These are phyloP conservation scores for Arabis alpina DNA, from an alignment of 345 rosid genomes.

Conservation along the genomic window DNA sequence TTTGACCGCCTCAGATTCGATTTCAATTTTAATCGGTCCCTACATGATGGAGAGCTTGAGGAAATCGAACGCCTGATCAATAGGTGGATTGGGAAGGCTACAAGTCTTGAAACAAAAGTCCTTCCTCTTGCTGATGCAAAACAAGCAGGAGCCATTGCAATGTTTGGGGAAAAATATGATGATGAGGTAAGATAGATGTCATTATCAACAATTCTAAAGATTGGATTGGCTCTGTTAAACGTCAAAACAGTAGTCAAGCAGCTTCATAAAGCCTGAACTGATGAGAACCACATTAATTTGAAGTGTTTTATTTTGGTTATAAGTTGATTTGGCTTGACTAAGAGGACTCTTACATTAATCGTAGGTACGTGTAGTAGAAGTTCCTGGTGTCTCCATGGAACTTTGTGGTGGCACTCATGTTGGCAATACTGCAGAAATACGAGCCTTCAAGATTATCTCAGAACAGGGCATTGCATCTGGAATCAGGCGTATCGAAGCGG, in stretches of 20 bases:
- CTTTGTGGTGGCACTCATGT: conserved; percentile 99
- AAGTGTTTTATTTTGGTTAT: conserved; percentile 6
- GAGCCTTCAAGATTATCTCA: conserved; percentile 87
- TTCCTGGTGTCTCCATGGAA: conserved; percentile 98
- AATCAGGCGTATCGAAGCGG: conserved; percentile 90
- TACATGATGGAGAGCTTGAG: conserved; percentile 67
- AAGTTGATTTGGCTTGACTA: conserved; percentile 24
- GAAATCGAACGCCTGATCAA: conserved; percentile 77
- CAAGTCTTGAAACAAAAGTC: conserved; percentile 76
- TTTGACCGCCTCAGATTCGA: conserved; percentile 97
- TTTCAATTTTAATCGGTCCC: conserved; percentile 82
- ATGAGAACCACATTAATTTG: conserved; percentile 7
- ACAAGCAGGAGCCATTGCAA: conserved; percentile 91
- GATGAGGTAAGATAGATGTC: conserved; percentile 61
- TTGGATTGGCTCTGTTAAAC: background rate
- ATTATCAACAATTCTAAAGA: background rate
- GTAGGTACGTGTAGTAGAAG: conserved; percentile 98
- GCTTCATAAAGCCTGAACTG: conserved; percentile 1
- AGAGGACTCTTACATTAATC: background rate
- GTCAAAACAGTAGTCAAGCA: background rate
- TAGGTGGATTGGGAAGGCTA: conserved; percentile 82
- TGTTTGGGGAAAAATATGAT: conserved; percentile 97
- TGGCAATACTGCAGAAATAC: conserved; percentile 81
- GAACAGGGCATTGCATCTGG: conserved; percentile 99
- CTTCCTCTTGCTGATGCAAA: conserved; percentile 83